Evolutionary conservation across 2,329 filamentous ascomycete species (phyloP), one percentile per base, ranked within the genome.

Genomic region (Nemania sp.): DNA sequence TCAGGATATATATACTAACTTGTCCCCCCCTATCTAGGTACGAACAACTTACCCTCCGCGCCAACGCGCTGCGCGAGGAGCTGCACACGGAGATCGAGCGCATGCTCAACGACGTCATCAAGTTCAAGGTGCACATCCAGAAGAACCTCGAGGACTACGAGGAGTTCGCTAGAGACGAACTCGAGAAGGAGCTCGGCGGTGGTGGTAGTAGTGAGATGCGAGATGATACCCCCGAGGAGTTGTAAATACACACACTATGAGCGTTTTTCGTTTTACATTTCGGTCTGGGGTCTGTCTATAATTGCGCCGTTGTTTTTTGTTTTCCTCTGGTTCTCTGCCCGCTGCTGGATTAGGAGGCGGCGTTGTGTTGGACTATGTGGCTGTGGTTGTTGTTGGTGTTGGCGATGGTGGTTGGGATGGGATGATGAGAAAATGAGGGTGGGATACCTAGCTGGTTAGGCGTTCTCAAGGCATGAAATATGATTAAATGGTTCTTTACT

Each of bases 71-170:
- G 20, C 85, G 94, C n/a, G 94, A 99, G 71, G 92, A 97, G 70
- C 80, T 99, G n/a, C 94, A 99, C 72, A 96, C 91, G 0, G 92
- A 97, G 71, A 90, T 97, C 65, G 94, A 97, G 75, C 88, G 86
- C 65, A 96, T 97, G 83, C 77, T 99, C 56, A 96, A 97, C 74
- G 92, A 97, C 69, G 89, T 97, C 58, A 96, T 97, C 76, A 92
- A 95, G 68, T 97, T 99, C 83, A 99, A 99, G 76, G 90, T 99
- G 61, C 92, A 97, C 68, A 80, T 99, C 46, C 94, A 99, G 72
- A 92, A 91, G 75, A 88, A 86, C 54, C 77, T 99, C 49, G 93
- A 97, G 69, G 90, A 94, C 67, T 97, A 96, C 71, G 94, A 99
- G 74, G 86, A 86, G 51, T 96, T 97, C 68, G 91, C 97, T 6